phyloP scores from a whole-genome alignment of 305 asterid species.

The Plantago rigida region DNA sequence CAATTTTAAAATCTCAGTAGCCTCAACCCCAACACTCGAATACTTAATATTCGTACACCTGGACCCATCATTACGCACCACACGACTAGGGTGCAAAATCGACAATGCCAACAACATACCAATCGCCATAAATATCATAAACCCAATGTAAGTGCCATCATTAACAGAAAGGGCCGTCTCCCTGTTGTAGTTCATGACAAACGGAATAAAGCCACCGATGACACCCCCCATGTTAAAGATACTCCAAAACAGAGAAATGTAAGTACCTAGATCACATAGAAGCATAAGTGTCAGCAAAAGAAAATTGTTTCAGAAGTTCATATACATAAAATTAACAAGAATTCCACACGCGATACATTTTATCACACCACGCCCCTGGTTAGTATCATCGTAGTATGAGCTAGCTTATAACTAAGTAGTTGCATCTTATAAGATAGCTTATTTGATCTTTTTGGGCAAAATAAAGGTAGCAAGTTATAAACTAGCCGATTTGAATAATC shows the following conservation, averaged over 20 bases:
- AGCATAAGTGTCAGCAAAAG: too few relatives aligned
- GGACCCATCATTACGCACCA: constrained; percentile 63
- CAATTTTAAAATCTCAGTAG: constrained; percentile 42
- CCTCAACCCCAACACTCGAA: constrained; percentile 51
- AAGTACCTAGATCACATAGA: constrained; percentile 27
- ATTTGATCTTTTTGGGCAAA: too few relatives aligned
- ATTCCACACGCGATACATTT: too few relatives aligned
- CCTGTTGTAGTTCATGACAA: constrained; percentile 44
- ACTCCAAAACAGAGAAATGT: constrained; percentile 81
- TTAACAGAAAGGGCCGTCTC: constrained; percentile 56
- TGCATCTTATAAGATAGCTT: too few relatives aligned
- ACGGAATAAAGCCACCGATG: constrained; percentile 83
- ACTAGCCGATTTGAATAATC: too few relatives aligned
- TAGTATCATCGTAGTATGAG: too few relatives aligned
- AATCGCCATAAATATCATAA: constrained; percentile 68
- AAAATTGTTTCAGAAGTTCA: too few relatives aligned
- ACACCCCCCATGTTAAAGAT: constrained; percentile 86
- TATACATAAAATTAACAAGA: too few relatives aligned
- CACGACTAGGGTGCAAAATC: constrained; percentile 65
- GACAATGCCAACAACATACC: constrained; percentile 53
- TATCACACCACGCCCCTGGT: too few relatives aligned
- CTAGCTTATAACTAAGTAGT: too few relatives aligned
- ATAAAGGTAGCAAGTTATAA: too few relatives aligned
- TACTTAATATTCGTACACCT: constrained; percentile 63
- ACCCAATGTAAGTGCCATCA: constrained; percentile 83